Percentiles rank a stretch among this genome's conserved stretches.
Conservation (phyloP, 805 yeast species). For the Hanseniaspora clermontiae region DNA sequence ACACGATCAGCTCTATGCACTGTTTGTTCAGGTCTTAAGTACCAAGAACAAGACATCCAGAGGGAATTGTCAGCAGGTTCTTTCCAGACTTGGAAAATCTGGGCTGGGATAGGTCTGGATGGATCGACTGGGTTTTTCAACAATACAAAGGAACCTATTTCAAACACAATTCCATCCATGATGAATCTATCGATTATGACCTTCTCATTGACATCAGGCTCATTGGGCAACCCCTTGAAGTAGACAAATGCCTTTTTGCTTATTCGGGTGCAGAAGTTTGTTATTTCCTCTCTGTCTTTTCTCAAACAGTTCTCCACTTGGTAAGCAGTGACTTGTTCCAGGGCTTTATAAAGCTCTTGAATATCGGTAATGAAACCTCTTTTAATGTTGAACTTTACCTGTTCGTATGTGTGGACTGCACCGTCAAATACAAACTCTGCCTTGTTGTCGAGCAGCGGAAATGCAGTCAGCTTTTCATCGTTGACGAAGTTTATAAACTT, state of each 20-base stretch:
- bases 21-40: slow-evolving; percentile 93
- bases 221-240: neutral
- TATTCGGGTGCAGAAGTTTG: neutral
- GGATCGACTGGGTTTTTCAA: slow-evolving; percentile 79
- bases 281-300: neutral
- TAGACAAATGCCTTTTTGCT: slow-evolving; percentile 19
- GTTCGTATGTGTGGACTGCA: slow-evolving; percentile 43
- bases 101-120: slow-evolving; percentile 83
- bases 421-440: slow-evolving; percentile 37
- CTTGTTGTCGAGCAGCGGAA: slow-evolving; percentile 3
- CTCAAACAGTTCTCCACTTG: neutral
- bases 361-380: slow-evolving; percentile 6
- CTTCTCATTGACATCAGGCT: slow-evolving; percentile 35
- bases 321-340: slow-evolving; percentile 4
- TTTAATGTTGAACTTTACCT: slow-evolving; percentile 52
- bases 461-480: neutral
- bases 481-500: slow-evolving; percentile 79
- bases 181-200: slow-evolving; percentile 65
- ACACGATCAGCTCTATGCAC: slow-evolving; percentile 83
- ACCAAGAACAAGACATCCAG: slow-evolving; percentile 95
- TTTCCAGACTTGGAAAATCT: slow-evolving; percentile 85
- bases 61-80: slow-evolving; percentile 61
- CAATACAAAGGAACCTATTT: slow-evolving; percentile 91
- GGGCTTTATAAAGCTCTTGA: neutral
- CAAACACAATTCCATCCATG: slow-evolving; percentile 57